A percentile compares a stretch with the other conserved stretches of the same genome.
Conservation (phyloP, 306 rosid species). For the Corylus heterophylla region DNA sequence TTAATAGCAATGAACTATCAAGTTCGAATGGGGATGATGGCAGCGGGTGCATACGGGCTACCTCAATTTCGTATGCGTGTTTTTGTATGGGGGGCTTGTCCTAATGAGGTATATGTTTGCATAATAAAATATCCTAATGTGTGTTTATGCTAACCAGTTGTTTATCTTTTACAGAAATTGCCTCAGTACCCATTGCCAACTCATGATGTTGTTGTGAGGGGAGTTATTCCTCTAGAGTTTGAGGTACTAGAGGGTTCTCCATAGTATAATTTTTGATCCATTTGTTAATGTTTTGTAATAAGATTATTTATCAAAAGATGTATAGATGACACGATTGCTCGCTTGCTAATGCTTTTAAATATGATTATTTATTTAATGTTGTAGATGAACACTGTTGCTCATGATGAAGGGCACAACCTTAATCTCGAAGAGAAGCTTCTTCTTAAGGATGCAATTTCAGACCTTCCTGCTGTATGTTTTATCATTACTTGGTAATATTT, state of each 20-base stretch:
- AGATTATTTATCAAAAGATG: background rate
- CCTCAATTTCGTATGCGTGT: conserved; percentile 97
- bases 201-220: conserved; percentile 72
- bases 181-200: conserved; percentile 88
- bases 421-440: conserved; percentile 49
- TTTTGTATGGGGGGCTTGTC: conserved; percentile 92
- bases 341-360: too few relatives aligned
- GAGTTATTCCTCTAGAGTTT: conserved; percentile 63
- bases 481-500: background rate
- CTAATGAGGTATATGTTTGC: conserved; percentile 54
- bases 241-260: conserved; percentile 44
- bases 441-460: conserved; percentile 72
- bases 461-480: conserved; percentile 63
- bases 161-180: conserved; percentile 45
- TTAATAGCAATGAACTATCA: conserved; percentile 87
- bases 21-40: conserved; percentile 80
- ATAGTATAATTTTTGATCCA: background rate
- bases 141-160: background rate
- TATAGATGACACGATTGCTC: conserved; percentile 59
- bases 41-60: conserved; percentile 95
- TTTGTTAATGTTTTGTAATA: background rate
- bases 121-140: background rate
- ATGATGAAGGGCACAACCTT: conserved; percentile 39
- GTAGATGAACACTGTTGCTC: conserved; percentile 64
- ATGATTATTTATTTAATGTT: background rate